Evolutionary conservation across 345 rosid species (phyloP).

Genomic region (Rhizophora mangle): DNA sequence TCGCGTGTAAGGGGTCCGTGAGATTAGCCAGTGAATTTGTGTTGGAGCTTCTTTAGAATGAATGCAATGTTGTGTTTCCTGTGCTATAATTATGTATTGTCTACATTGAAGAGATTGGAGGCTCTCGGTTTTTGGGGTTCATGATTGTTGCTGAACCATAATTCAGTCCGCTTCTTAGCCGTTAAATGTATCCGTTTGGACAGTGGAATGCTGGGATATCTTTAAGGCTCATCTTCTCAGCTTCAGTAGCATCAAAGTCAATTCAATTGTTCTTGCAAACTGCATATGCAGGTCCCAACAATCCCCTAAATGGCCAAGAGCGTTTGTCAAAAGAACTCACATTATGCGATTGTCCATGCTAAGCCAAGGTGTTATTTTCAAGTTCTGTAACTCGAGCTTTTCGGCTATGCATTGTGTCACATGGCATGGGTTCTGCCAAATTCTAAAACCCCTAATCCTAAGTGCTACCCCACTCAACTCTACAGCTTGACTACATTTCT

Average conservation of each 20-base stretch:
- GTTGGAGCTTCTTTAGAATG: not conserved
- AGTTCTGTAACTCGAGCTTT: not conserved
- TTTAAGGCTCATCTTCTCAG: conserved; percentile 45
- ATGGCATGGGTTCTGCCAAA: not conserved
- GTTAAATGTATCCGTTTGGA: conserved; percentile 48
- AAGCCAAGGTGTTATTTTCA: not conserved
- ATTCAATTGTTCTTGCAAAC: not conserved
- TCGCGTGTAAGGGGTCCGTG: not conserved
- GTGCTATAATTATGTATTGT: not conserved
- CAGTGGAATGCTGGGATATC: conserved; percentile 35
- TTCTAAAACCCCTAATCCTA: not conserved
- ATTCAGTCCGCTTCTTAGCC: conserved; percentile 37
- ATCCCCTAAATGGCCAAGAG: not conserved
- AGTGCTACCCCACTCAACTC: not conserved
- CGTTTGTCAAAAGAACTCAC: not conserved
- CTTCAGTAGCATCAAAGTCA: conserved; percentile 29
- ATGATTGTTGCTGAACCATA: conserved; percentile 58
- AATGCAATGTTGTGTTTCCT: not conserved
- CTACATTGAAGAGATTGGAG: conserved; percentile 47
- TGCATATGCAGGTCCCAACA: not conserved
- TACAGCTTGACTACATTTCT: not conserved
- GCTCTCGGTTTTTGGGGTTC: conserved; percentile 31
- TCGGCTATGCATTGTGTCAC: not conserved
- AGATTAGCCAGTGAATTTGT: not conserved
- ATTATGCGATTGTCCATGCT: not conserved